These are phyloP conservation scores for Saturnispora halmiae DNA, from an alignment of 805 yeast genomes.

Conservation along the genomic window DNA sequence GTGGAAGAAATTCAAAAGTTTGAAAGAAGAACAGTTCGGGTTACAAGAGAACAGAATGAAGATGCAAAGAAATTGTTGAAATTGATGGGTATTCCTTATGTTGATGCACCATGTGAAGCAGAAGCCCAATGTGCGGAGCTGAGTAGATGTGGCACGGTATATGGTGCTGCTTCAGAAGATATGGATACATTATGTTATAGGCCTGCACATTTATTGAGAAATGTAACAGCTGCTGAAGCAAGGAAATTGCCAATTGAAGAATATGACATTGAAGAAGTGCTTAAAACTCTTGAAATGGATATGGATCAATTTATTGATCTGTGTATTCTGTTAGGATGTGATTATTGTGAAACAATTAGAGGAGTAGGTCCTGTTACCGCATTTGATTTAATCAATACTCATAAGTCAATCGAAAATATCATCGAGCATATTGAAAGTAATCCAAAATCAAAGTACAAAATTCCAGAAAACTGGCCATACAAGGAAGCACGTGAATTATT, in stretches of 20 bases:
- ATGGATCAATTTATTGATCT: constrained; percentile 73
- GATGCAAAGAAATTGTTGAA: constrained; percentile 77
- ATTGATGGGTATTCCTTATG: constrained; percentile 92
- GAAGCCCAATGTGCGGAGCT: constrained; percentile 97
- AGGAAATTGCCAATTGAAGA: constrained; percentile 89
- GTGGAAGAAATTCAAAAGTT: constrained; percentile 64
- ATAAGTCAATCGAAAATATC: constrained; percentile 70
- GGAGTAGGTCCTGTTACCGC: constrained; percentile 98
- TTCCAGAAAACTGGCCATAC: constrained; percentile 94
- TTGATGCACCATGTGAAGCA: constrained; percentile 95
- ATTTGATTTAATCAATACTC: constrained; percentile 75
- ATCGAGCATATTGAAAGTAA: constrained; percentile 52
- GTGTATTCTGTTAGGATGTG: constrained; percentile 92
- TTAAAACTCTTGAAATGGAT: constrained; percentile 71
- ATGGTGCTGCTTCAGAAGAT: constrained; percentile 97
- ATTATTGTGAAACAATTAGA: constrained; percentile 88
- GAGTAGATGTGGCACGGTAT: constrained; percentile 84
- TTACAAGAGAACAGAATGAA: constrained; percentile 82
- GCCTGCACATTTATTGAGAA: constrained; percentile 76
- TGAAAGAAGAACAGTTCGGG: constrained; percentile 84
- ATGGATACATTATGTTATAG: constrained; percentile 96
- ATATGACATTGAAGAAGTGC: constrained; percentile 53
- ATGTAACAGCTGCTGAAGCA: constrained; percentile 89
- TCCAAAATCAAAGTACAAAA: constrained; percentile 57
- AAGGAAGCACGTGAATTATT: constrained; percentile 81